Conservation (phyloP, 2,329 filamentous ascomycete species). For the Cucurbitaria berberidis region DNA sequence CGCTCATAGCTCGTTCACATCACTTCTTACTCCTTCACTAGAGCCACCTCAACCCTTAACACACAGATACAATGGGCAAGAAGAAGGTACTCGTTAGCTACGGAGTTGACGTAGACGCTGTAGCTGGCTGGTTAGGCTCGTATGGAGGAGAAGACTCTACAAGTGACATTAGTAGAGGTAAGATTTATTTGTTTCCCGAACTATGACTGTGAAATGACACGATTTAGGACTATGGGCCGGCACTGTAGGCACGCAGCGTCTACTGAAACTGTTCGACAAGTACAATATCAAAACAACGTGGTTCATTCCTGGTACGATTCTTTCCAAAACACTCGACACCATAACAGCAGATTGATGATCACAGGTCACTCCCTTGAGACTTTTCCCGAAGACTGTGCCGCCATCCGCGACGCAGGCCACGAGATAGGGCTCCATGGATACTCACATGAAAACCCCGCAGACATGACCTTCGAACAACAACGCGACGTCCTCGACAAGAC, state of each 20-base stretch:
- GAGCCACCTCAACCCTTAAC: too few relatives aligned
- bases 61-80: slow-evolving; percentile 44
- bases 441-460: slow-evolving; percentile 73
- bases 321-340: slow-evolving; percentile 70
- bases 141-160: slow-evolving; percentile 76
- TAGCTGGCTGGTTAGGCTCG: slow-evolving; percentile 70
- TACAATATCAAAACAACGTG: slow-evolving; percentile 73
- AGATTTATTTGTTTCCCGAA: not conserved
- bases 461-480: slow-evolving; percentile 78
- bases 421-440: slow-evolving; percentile 74
- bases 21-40: not conserved
- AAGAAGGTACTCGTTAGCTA: slow-evolving; percentile 65
- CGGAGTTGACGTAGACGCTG: slow-evolving; percentile 70
- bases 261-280: slow-evolving; percentile 76
- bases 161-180: slow-evolving; percentile 74
- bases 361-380: slow-evolving; percentile 71
- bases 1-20: not conserved
- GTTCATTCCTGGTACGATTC: slow-evolving; percentile 67
- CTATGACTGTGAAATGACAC: not conserved
- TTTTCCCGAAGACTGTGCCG: slow-evolving; percentile 69
- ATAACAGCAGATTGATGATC: slow-evolving; percentile 44
- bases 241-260: slow-evolving; percentile 68
- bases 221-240: slow-evolving; percentile 69
- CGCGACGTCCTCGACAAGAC: slow-evolving; percentile 76
- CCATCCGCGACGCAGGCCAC: slow-evolving; percentile 67